Base-by-base conservation (phyloP, 2,329 filamentous ascomycete genomes). In the Penicillium sumatraense region DNA sequence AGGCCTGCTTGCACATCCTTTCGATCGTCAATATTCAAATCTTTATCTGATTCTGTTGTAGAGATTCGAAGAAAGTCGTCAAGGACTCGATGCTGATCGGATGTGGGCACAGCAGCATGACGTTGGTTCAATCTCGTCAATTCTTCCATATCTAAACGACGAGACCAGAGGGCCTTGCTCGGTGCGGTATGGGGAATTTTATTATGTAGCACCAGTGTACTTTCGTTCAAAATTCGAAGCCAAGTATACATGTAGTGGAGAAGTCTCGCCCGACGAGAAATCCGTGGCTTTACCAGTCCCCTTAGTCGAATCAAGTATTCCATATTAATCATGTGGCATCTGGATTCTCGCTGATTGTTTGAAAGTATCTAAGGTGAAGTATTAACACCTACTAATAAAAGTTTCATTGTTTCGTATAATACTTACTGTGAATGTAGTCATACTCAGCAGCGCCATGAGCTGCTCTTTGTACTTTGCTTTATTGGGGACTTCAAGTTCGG, bases 381-480 rank as follows among this genome's bases (percentile, higher is more conserved):
- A n/a, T 27, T 13, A 23, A 20, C 13, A 11, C 2, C 11, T 31
- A 13, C 14, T 14, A n/a, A 31, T 13, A 31, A 31, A 31, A 31
- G 4, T 9, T 11, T 10, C 10, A 31, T 31, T 5, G 8, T 10
- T 31, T 13, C 2, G 27, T n/a, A n/a, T n/a, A 31, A 31, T 13
- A 31, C 27, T 31, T 9, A 31, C 27, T 4, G 27, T 31, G 14
- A 31, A 31, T 31, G 27, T 31, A 13, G 27, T 31, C 27, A 31
- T 3, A 14, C 27, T 31, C 3, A 31, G 11, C 27, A 31, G 14
- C 11, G 38, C 49, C 49, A 51, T 51, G 8, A 51, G 23, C 24
- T 51, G 49, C 21, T 51, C 49, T 35, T 51, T 51, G 23, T 44
- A 45, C 18, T 51, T 51, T 2, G 49, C 49, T 23, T 51, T 51